phyloP scores from a whole-genome alignment of 2,329 filamentous ascomycete genomes.

The Claviceps citrina region DNA sequence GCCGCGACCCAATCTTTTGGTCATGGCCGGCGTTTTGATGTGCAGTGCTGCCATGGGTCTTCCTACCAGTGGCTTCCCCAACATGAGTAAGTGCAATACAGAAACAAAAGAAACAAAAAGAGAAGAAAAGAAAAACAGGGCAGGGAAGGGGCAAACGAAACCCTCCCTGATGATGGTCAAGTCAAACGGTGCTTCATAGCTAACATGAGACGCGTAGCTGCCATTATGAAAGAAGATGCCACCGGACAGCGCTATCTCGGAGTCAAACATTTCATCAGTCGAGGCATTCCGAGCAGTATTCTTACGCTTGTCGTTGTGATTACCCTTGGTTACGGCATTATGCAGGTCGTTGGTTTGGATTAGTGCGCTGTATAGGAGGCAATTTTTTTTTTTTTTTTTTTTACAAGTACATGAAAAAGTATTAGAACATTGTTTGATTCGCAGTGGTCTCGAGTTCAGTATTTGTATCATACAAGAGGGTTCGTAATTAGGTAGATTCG shows the following conservation, averaged over 20 bases:
- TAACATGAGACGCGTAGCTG: conserved; percentile 44
- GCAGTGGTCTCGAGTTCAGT: too few relatives aligned
- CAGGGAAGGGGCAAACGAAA: too few relatives aligned
- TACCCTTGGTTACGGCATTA: conserved; percentile 78
- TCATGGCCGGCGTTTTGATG: conserved; percentile 93
- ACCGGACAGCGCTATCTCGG: conserved; percentile 83
- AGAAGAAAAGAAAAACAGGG: too few relatives aligned
- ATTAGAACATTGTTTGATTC: too few relatives aligned
- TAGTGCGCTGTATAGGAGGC: conserved; percentile 10
- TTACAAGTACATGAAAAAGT: too few relatives aligned
- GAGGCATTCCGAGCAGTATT: conserved; percentile 78
- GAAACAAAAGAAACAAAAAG: too few relatives aligned
- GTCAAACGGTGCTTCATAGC: too few relatives aligned
- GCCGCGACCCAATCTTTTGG: conserved; percentile 83
- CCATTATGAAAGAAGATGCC: conserved; percentile 97
- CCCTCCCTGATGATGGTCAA: too few relatives aligned
- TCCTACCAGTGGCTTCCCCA: conserved; percentile 91
- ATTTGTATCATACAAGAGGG: too few relatives aligned
- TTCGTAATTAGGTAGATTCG: too few relatives aligned
- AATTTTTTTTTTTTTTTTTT: too few relatives aligned
- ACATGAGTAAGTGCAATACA: conserved; percentile 98
- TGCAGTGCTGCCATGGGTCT: conserved; percentile 92
- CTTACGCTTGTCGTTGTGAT: conserved; percentile 70
- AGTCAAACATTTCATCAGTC: conserved; percentile 86
- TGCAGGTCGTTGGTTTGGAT: conserved; percentile 56